These are phyloP conservation scores for Xylaria sp. DNA, from an alignment of 2,329 filamentous ascomycete species.

Conservation along the genomic window DNA sequence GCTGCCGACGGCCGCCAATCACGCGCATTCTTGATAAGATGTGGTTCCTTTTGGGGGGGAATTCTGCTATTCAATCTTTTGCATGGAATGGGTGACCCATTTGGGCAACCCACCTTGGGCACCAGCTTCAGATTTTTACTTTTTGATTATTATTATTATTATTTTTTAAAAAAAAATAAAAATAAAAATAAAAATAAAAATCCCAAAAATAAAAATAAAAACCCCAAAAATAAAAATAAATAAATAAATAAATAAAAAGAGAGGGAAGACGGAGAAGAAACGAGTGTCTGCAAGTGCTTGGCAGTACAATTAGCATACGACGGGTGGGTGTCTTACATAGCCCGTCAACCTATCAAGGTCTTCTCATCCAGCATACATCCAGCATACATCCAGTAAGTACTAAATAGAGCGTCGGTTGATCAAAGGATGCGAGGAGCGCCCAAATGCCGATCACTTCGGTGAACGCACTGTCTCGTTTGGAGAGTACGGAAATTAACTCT, in stretches of 20 bases:
- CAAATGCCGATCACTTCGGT: constrained; percentile 12
- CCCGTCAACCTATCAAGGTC: constrained; percentile 8
- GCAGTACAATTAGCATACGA: constrained; percentile 4
- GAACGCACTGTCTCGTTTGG: constrained; percentile 4
- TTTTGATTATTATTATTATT: no score
- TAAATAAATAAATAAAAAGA: background rate
- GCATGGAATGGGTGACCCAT: constrained; percentile 11
- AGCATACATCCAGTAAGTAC: background rate
- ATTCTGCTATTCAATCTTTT: constrained; percentile 6
- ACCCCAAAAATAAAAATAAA: background rate
- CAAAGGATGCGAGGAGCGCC: background rate
- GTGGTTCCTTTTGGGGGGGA: constrained; percentile 13
- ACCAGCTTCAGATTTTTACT: no score
- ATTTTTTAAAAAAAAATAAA: no score
- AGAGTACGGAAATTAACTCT: constrained; percentile 4
- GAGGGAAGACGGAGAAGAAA: background rate
- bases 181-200: background rate
- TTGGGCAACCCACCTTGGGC: constrained; percentile 12
- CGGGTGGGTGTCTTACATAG: constrained; percentile 1
- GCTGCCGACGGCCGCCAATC: constrained; percentile 5
- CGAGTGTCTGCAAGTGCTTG: no score
- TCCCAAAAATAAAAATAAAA: no score
- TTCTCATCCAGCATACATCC: background rate
- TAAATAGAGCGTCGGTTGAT: constrained; percentile 4
- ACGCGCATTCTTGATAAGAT: constrained; percentile 6